Conservation (phyloP, 805 yeast species). For the Ogataea ramenticola region DNA sequence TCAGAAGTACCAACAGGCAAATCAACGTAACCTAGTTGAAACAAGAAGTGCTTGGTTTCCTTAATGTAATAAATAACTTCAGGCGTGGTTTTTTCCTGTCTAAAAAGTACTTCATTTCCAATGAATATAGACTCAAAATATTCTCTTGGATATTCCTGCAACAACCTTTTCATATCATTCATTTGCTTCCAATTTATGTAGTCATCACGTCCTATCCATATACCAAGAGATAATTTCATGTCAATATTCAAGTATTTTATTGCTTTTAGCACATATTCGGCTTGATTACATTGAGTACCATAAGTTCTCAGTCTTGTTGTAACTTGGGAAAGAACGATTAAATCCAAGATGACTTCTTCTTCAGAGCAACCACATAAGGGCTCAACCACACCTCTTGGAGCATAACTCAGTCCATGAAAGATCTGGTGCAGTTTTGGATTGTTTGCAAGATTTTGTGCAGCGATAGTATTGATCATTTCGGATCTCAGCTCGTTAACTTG, state of each 20-base stretch:
- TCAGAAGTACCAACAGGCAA: slow-evolving; percentile 61
- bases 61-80: slow-evolving; percentile 35
- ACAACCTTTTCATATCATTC: slow-evolving; percentile 31
- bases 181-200: slow-evolving; percentile 40
- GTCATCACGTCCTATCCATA: slow-evolving; percentile 49
- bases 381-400: slow-evolving; percentile 43
- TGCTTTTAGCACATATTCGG: slow-evolving; percentile 43
- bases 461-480: background rate
- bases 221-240: slow-evolving; percentile 53
- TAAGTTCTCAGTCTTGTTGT: slow-evolving; percentile 52
- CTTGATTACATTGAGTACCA: slow-evolving; percentile 58
- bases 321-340: slow-evolving; percentile 49
- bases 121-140: slow-evolving; percentile 45
- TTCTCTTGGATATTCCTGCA: slow-evolving; percentile 35
- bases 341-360: slow-evolving; percentile 46
- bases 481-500: background rate
- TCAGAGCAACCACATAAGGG: slow-evolving; percentile 46
- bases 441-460: background rate
- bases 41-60: slow-evolving; percentile 32
- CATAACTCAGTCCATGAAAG: slow-evolving; percentile 54
- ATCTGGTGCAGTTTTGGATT: slow-evolving; percentile 25
- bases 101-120: slow-evolving; percentile 57
- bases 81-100: slow-evolving; percentile 36
- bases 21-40: slow-evolving; percentile 24
- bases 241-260: slow-evolving; percentile 42